A percentile compares a stretch with the other conserved stretches of the same genome.
These are phyloP conservation scores for Lipomyces yamanashiensis DNA, from an alignment of 805 yeast genomes.

Conservation along the genomic window DNA sequence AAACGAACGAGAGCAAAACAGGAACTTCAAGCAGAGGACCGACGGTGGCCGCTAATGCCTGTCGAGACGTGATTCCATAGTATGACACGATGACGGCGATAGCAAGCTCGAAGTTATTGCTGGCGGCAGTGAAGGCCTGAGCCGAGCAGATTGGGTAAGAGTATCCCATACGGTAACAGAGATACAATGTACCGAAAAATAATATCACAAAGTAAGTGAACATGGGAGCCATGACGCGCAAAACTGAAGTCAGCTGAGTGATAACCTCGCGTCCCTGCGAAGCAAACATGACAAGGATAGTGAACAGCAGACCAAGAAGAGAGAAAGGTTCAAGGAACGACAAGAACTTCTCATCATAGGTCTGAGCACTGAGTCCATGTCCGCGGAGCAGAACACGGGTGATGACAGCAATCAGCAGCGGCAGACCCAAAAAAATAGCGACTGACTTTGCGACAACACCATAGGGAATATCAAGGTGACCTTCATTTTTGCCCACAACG, in stretches of 20 bases:
- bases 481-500: slow-evolving; percentile 46
- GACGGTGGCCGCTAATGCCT: slow-evolving; percentile 63
- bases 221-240: slow-evolving; percentile 58
- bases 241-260: slow-evolving; percentile 54
- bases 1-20: slow-evolving; percentile 46
- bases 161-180: slow-evolving; percentile 38
- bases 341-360: slow-evolving; percentile 47
- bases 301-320: slow-evolving; percentile 57
- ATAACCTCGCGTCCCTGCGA: slow-evolving; percentile 56
- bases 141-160: slow-evolving; percentile 51
- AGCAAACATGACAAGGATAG: slow-evolving; percentile 57
- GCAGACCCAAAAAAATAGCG: slow-evolving; percentile 59
- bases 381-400: slow-evolving; percentile 50
- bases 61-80: slow-evolving; percentile 57
- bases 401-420: slow-evolving; percentile 53
- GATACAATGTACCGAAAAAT: slow-evolving; percentile 53
- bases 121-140: slow-evolving; percentile 62
- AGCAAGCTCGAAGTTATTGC: slow-evolving; percentile 62
- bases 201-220: slow-evolving; percentile 53
- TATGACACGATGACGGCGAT: slow-evolving; percentile 58
- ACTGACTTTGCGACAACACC: slow-evolving; percentile 55
- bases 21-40: slow-evolving; percentile 68
- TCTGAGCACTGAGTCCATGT: slow-evolving; percentile 25
- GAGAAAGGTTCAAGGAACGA: slow-evolving; percentile 56
- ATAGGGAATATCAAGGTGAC: slow-evolving; percentile 43